Evolutionary conservation across 2,329 filamentous ascomycete species (phyloP), one percentile per base, ranked within the genome.

Genomic region (Diaporthe sp.): DNA sequence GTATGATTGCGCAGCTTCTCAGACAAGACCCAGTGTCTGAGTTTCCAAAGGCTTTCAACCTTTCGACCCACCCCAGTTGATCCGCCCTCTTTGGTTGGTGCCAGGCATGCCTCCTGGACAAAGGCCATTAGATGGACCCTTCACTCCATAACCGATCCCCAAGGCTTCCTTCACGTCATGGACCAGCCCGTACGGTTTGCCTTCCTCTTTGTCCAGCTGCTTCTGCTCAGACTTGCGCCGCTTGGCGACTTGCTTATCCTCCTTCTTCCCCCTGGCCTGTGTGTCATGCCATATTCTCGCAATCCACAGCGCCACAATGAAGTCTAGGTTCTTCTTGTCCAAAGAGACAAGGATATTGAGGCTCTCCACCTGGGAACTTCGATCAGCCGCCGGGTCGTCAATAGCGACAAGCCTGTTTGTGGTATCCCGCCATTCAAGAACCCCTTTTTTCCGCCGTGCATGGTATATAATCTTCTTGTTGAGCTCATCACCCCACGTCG

Each of bases 91-190:
- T 1, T 25, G 44, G 22, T 12, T 20, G 7, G 34, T 68, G 22
- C 3, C n/a, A 10, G 65, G 65, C 65, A 68, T 68, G 31, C 65
- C 65, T 25, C 47, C 65, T 3, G 65, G 47, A 22, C 17, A 51
- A 9, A 68, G 4, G 0, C 65, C 65, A 37, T 39, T 34, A 39
- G 31, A 37, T 4, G 47, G 20, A 4, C 22, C 47, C 10, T 74
- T 74, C 6, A 70, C 53, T 3, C 71, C 60, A 22, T 75, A 25
- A 1, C 60, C 61, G 34, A 75, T 73, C 1, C 60, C 61, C 4
- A 75, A 17, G 13, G 60, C 74, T 39, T 75, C 70, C 42, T 61
- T 73, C n/a, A 70, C 22, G n/a, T 53, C 60, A 25, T 75, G 74
- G 3, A 75, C 2, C 1, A 44, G 13, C 7, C 74, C 74, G 4